Evolutionary conservation across 257 asterid genomes (phyloP).

Genomic region (Capsicum baccatum): DNA sequence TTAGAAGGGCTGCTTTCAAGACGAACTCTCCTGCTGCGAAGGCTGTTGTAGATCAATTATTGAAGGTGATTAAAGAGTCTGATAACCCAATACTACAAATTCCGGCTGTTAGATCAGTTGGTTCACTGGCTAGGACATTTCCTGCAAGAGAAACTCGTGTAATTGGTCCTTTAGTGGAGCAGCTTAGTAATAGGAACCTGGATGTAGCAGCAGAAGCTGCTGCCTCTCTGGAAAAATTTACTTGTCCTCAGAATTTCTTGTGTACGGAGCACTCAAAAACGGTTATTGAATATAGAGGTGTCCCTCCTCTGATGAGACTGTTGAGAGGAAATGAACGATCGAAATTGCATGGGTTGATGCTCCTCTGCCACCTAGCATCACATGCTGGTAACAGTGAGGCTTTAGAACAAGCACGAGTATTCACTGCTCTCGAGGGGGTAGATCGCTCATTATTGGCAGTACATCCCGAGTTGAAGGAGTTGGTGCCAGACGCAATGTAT

Average conservation of each 20-base stretch:
- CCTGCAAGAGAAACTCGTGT: slow-evolving; percentile 81
- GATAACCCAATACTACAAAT: slow-evolving; percentile 46
- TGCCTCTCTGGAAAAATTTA: slow-evolving; percentile 63
- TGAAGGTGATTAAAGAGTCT: slow-evolving; percentile 54
- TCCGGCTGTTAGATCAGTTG: slow-evolving; percentile 64
- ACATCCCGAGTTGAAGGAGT: slow-evolving; percentile 62
- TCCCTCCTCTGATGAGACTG: slow-evolving; percentile 57
- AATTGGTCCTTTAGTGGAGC: slow-evolving; percentile 57
- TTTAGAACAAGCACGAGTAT: slow-evolving; percentile 63
- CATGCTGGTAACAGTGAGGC: slow-evolving; percentile 71
- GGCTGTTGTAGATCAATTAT: slow-evolving; percentile 81
- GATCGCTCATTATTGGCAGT: slow-evolving; percentile 55
- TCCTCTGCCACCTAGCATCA: slow-evolving; percentile 71
- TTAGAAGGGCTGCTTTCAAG: slow-evolving; percentile 74
- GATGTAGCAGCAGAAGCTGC: slow-evolving; percentile 75
- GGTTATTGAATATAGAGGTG: slow-evolving; percentile 66
- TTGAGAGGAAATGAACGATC: slow-evolving; percentile 62
- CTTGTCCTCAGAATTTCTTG: slow-evolving; percentile 62
- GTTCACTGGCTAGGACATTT: slow-evolving; percentile 74
- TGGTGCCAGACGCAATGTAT: slow-evolving; percentile 55
- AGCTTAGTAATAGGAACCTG: slow-evolving; percentile 55
- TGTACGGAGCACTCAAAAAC: slow-evolving; percentile 65
- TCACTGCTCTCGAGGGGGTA: slow-evolving; percentile 60
- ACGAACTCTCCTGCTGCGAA: slow-evolving; percentile 77
- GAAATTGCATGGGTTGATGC: slow-evolving; percentile 56